Conservation (phyloP, 331 rosid genomes). For the Rosa hybrid region DNA sequence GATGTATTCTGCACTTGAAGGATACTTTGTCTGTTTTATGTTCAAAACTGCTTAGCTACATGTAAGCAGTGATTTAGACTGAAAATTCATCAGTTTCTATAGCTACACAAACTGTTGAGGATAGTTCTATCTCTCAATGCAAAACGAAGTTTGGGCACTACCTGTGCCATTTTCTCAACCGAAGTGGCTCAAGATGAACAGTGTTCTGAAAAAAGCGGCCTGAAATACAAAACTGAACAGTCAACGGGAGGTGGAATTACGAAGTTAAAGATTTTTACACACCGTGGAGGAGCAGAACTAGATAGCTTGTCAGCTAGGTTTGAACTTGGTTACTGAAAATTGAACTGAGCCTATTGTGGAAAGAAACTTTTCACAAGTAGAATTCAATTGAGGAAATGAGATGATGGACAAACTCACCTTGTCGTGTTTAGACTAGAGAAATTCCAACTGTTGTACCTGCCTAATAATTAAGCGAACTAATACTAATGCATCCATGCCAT, state of each 20-base stretch:
- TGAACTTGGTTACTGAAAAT: neutral
- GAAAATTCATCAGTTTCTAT: neutral
- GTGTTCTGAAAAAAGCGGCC: neutral
- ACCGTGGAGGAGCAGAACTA: neutral
- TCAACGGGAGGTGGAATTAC: neutral
- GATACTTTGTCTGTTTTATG: too few species aligned
- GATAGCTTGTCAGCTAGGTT: neutral
- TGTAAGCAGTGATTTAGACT: neutral
- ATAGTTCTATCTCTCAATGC: neutral
- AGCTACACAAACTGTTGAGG: neutral
- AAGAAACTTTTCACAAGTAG: neutral
- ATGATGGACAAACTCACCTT: neutral
- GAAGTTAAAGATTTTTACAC: neutral
- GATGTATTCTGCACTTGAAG: neutral
- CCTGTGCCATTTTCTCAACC: too few species aligned
- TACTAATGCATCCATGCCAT: neutral
- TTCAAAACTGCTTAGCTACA: neutral
- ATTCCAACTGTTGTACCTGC: neutral
- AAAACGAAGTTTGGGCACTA: neutral
- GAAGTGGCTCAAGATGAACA: neutral
- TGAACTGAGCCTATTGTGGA: neutral
- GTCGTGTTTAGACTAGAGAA: neutral
- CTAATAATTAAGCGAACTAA: neutral
- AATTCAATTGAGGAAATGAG: neutral
- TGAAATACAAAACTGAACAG: neutral